Evolutionary conservation across 768 basidiomycete genomes (phyloP), one percentile per base, ranked within the genome.

Genomic region (Xerocomellus intermedius): DNA sequence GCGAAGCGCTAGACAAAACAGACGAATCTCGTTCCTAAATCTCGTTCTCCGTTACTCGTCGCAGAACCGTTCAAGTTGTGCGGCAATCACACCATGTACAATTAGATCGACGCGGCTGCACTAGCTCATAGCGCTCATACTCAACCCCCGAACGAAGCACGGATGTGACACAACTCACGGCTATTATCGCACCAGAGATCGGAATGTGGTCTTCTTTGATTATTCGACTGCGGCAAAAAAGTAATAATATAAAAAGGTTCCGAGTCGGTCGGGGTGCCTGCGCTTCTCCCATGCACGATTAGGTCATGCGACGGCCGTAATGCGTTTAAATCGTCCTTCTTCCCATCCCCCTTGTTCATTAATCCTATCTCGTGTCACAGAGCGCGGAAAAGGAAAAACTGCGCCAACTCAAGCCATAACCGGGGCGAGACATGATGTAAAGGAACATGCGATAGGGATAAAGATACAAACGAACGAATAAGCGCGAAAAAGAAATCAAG

Each of bases 171-270:
- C 55, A 26, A 12, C 17, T 13, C 22, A 26, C 24, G 50, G 39
- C 16, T 33, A 36, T 48, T 42, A 44, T 59, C 49, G 19, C 54
- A 33, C 42, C 17, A 47, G 14, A 19, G 53, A 55, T 52, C 59
- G 45, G 24, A 8, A 52, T 45, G 36, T 17, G 35, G 42, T 38
- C 46, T 48, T 47, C 42, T 28, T 45, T 39, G 30, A 22, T 30
- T 30, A 30, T 30, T 30, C 28, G 28, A 30, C 30, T 30, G 50
- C 19, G 44, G 42, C 26, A 38, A 42, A 45, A 47, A 56, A 14
- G 13, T 30, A 21, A 22, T 32, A 45, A 16, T 30, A 50, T 19
- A 35, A 42, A 59, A 67, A 69, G 68, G 66, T 67, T 67, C 66
- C 68, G 66, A 51, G 48, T 42, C 41, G 14, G 46, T 56, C 66